phyloP scores from a whole-genome alignment of 1,284 basidiomycete genomes.

The Fomitopsis schrenkii region DNA sequence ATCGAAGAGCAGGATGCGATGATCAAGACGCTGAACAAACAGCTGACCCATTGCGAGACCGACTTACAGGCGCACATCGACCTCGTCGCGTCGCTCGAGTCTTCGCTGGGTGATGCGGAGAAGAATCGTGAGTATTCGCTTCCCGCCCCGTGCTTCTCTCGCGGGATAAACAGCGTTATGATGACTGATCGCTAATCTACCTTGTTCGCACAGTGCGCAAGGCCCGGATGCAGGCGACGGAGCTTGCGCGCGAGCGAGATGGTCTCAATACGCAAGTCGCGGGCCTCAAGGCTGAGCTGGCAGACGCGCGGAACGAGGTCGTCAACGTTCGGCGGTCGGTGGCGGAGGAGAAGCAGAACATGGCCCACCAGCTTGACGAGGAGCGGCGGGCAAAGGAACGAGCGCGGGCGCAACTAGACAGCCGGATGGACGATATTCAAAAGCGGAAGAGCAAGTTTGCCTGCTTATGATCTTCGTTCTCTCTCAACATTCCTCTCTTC shows the following conservation, averaged over 20 bases:
- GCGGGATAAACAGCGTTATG: conserved; percentile 9
- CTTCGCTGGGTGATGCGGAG: conserved; percentile 83
- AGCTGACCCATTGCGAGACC: conserved; percentile 84
- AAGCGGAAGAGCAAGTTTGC: conserved; percentile 84
- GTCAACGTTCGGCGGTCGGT: conserved; percentile 73
- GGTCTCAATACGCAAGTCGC: conserved; percentile 61
- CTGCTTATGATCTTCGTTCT: conserved; percentile 50
- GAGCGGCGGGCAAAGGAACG: conserved; percentile 81
- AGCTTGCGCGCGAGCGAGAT: conserved; percentile 82
- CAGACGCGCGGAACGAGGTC: conserved; percentile 74
- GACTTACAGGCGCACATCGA: conserved; percentile 92
- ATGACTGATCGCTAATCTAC: conserved; percentile 15
- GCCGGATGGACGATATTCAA: conserved; percentile 78
- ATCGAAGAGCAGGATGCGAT: conserved; percentile 82
- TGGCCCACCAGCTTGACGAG: conserved; percentile 77
- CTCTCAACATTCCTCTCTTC: not conserved
- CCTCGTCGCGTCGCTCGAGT: conserved; percentile 78
- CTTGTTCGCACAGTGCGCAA: conserved; percentile 63
- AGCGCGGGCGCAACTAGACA: conserved; percentile 77
- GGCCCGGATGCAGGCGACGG: conserved; percentile 85
- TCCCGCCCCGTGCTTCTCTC: conserved; percentile 1
- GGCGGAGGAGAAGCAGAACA: conserved; percentile 79
- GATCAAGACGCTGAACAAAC: conserved; percentile 92
- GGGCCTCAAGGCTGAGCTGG: conserved; percentile 62
- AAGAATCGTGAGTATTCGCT: conserved; percentile 71